Percentiles rank a stretch among this genome's conserved stretches.
Conservation (phyloP, 306 rosid species). For the Gynostemma pentaphyllum region DNA sequence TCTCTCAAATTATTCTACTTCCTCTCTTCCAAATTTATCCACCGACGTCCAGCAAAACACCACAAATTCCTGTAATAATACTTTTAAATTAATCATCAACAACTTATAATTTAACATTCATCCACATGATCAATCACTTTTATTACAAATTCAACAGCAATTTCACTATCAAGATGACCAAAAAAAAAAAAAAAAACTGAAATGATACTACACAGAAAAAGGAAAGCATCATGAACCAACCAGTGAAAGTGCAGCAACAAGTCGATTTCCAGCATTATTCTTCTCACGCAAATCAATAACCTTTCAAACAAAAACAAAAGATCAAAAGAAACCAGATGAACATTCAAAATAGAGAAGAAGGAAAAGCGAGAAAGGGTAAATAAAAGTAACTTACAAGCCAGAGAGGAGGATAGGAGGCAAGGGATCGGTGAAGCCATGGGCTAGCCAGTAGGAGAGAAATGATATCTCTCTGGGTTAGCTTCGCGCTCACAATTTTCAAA, state of each 20-base stretch:
- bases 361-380: neutral
- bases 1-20: too few species aligned
- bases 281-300: constrained; percentile 49
- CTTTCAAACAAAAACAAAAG: constrained; percentile 20
- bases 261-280: constrained; percentile 58
- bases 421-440: constrained; percentile 52
- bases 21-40: too few species aligned
- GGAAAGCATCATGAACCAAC: constrained; percentile 20
- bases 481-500: constrained; percentile 39
- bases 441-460: constrained; percentile 44
- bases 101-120: too few species aligned
- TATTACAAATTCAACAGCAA: too few species aligned
- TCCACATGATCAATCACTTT: too few species aligned
- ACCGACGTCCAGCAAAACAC: too few species aligned
- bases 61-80: too few species aligned
- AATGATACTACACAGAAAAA: neutral
- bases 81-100: too few species aligned
- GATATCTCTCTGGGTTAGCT: constrained; percentile 41
- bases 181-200: too few species aligned
- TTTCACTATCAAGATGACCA: too few species aligned
- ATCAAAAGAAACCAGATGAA: neutral
- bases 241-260: constrained; percentile 55
- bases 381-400: constrained; percentile 50
- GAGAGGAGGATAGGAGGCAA: constrained; percentile 36
- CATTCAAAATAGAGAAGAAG: neutral